These are phyloP conservation scores for Sclerotinia subarctica DNA, from an alignment of 2,329 filamentous ascomycete species.

Conservation along the genomic window DNA sequence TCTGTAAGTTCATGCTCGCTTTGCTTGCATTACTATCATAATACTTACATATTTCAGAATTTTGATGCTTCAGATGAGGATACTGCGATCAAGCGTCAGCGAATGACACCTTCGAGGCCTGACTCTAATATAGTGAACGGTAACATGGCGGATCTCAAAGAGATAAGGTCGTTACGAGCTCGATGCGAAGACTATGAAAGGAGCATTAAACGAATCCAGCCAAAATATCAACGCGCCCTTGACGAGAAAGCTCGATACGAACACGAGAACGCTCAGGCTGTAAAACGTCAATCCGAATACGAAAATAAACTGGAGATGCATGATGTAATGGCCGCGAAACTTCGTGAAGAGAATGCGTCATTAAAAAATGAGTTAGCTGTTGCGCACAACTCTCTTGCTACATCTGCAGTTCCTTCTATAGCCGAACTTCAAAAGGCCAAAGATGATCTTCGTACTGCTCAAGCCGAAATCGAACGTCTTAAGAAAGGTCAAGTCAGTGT, in stretches of 20 bases:
- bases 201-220: conserved; percentile 46
- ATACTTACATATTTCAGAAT: conserved; percentile 10
- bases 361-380: conserved; percentile 34
- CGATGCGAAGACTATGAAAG: conserved; percentile 47
- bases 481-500: conserved; percentile 26
- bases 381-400: conserved; percentile 24
- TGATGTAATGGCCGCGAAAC: conserved; percentile 29
- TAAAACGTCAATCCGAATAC: conserved; percentile 24
- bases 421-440: conserved; percentile 44
- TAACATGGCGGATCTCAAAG: conserved; percentile 41
- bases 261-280: conserved; percentile 38
- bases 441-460: conserved; percentile 36
- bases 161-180: conserved; percentile 44
- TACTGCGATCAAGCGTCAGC: conserved; percentile 12
- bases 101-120: conserved; percentile 13
- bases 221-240: conserved; percentile 49
- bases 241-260: conserved; percentile 52
- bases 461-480: conserved; percentile 28
- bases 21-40: background rate
- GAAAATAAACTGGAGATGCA: conserved; percentile 28
- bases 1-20: conserved; percentile 10
- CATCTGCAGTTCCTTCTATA: conserved; percentile 41
- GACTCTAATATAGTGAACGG: conserved; percentile 27
- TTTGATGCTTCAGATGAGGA: conserved; percentile 12
- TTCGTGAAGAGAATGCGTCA: conserved; percentile 29